A percentile compares a stretch with the other conserved stretches of the same genome.
phyloP scores from a whole-genome alignment of 768 basidiomycete species.

The Kwoniella sp. region DNA sequence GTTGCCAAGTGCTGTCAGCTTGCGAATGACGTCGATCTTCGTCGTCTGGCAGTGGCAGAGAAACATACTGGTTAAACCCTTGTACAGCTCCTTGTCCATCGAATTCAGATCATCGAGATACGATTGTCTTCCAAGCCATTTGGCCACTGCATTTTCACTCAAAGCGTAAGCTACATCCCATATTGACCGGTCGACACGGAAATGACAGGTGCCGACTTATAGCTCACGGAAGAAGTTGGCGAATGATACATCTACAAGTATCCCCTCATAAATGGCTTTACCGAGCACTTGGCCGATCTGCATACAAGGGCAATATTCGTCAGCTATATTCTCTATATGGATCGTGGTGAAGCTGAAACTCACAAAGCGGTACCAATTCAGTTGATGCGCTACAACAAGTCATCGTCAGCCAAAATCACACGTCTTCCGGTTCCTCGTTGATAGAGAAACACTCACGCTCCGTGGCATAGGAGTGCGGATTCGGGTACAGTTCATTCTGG shows the following conservation, averaged over 20 bases:
- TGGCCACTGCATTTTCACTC: constrained; percentile 64
- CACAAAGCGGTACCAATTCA: constrained; percentile 70
- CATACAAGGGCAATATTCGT: background rate
- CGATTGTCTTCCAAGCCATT: constrained; percentile 79
- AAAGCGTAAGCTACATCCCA: background rate
- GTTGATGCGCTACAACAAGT: constrained; percentile 66
- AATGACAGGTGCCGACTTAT: too few relatives aligned
- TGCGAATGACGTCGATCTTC: background rate
- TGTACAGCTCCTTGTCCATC: constrained; percentile 87
- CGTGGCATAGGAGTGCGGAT: constrained; percentile 85
- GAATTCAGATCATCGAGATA: constrained; percentile 91
- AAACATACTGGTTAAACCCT: constrained; percentile 69
- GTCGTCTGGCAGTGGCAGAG: background rate
- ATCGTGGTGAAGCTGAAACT: constrained; percentile 8
- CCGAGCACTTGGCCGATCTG: constrained; percentile 85
- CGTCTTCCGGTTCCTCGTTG: too few relatives aligned
- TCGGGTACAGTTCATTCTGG: constrained; percentile 93
- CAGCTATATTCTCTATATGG: too few relatives aligned
- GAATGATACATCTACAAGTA: constrained; percentile 90
- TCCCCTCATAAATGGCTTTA: constrained; percentile 95
- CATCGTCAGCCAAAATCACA: constrained; percentile 7
- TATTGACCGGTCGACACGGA: too few relatives aligned
- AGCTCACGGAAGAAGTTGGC: constrained; percentile 82
- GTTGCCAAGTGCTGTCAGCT: background rate
- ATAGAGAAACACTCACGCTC: constrained; percentile 67